A percentile compares a stretch with the other conserved stretches of the same genome.
phyloP scores from a whole-genome alignment of 2,329 filamentous ascomycete genomes.

The Chrysosporium queenslandicum region DNA sequence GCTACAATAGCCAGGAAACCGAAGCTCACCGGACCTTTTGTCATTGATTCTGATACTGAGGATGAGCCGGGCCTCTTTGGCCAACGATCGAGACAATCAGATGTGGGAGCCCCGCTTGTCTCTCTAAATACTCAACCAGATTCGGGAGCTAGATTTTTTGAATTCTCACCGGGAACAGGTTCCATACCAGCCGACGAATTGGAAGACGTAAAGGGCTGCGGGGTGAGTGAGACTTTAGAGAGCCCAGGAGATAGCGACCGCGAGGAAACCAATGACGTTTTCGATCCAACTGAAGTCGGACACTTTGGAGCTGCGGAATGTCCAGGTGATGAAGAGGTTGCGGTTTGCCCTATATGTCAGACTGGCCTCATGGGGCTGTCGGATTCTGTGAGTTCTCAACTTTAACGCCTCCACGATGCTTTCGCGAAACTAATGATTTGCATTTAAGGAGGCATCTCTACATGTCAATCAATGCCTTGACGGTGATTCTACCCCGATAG shows the following conservation, averaged over 20 bases:
- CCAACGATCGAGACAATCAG: slow-evolving; percentile 47
- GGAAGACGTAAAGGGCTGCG: slow-evolving; percentile 12
- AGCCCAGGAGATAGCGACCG: slow-evolving; percentile 21
- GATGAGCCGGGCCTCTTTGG: slow-evolving; percentile 43
- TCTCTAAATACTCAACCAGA: not conserved
- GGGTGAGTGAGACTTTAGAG: slow-evolving; percentile 19
- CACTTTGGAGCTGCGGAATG: not conserved
- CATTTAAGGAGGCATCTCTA: slow-evolving; percentile 55
- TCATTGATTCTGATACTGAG: slow-evolving; percentile 46
- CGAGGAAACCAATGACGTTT: slow-evolving; percentile 31
- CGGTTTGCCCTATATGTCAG: slow-evolving; percentile 68
- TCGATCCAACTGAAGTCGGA: not conserved
- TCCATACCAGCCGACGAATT: not conserved
- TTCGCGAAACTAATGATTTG: not conserved
- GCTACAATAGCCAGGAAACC: not conserved
- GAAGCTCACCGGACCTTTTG: slow-evolving; percentile 29
- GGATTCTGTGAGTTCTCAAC: slow-evolving; percentile 28
- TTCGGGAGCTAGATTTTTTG: not conserved
- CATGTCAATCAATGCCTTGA: slow-evolving; percentile 95
- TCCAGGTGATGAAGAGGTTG: slow-evolving; percentile 20
- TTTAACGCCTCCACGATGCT: not conserved
- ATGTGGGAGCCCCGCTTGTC: slow-evolving; percentile 18
- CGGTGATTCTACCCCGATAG: slow-evolving; percentile 56
- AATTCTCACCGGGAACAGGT: not conserved
- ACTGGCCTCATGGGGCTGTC: slow-evolving; percentile 51